phyloP scores from a whole-genome alignment of 225 moss, liverwort and hornwort genomes.

The Physcomitrium patens region DNA sequence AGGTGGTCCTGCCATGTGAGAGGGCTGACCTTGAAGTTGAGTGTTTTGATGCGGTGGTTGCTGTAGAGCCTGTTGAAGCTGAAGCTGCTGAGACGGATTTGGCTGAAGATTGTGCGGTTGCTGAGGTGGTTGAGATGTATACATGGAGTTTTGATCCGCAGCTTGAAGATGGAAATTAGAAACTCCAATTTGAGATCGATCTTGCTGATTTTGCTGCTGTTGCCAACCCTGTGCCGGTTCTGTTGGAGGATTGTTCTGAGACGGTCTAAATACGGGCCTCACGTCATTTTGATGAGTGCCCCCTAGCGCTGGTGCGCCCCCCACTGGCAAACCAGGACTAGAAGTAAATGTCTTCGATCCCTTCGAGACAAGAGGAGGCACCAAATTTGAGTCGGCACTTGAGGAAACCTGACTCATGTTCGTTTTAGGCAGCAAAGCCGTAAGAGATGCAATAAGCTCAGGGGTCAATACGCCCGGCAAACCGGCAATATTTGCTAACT shows the following conservation, averaged over 20 bases:
- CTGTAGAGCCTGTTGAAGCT: constrained; percentile 43
- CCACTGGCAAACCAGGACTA: constrained; percentile 47
- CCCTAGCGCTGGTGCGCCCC: constrained; percentile 43
- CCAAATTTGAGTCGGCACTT: constrained; percentile 44
- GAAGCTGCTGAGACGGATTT: constrained; percentile 54
- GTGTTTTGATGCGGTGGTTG: constrained; percentile 45
- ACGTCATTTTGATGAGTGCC: constrained; percentile 48
- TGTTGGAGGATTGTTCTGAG: constrained; percentile 58
- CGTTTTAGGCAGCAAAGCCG: constrained; percentile 80
- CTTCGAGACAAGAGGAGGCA: constrained; percentile 45
- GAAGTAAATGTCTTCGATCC: constrained; percentile 46
- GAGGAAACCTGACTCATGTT: constrained; percentile 56
- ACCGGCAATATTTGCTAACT: constrained; percentile 70
- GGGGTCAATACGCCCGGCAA: constrained; percentile 86
- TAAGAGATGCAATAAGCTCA: constrained; percentile 90
- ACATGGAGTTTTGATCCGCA: constrained; percentile 62
- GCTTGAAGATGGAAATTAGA: constrained; percentile 50
- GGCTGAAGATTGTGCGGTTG: constrained; percentile 51
- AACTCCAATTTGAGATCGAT: constrained; percentile 53
- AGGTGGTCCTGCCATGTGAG: constrained; percentile 48
- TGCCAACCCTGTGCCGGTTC: constrained; percentile 60
- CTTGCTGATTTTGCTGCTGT: constrained; percentile 51
- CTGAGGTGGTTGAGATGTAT: constrained; percentile 46
- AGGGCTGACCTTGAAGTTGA: constrained; percentile 33
- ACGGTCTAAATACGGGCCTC: constrained; percentile 63